Base-by-base conservation (phyloP, 805 yeast genomes). In the Nadsonia fulvescens region DNA sequence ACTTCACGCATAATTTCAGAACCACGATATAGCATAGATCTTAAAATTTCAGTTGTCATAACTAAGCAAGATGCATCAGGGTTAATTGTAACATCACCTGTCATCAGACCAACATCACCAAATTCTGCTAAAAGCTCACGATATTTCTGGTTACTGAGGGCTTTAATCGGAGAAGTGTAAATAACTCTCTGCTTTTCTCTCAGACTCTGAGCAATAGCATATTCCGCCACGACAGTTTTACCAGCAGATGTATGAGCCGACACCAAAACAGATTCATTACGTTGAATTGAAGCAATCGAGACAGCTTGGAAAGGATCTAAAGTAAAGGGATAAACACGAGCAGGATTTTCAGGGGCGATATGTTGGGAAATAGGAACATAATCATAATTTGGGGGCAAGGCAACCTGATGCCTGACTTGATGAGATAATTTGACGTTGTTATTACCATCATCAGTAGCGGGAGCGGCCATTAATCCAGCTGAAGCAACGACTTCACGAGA, bases 171-270 rank as follows among this genome's bases (percentile, higher is more conserved):
- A 4, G 94, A 82, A 0, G 95, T 83, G 46, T 83, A 83, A 34
- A 83, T 83, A 28, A 83, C 95, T 48, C 95, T 66, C 51, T 83
- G 94, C 43, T 82, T 82, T 27, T 75, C 81, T 35, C 89, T 58
- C 34, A 83, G 54, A n/a, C 93, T 76, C 51, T 81, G 94, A 1
- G 95, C 95, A 49, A 83, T 83, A 14, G 95, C 94, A 43, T 83
- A 83, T 47, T 83, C 95, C 1, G 95, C 95, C 21, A 83, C 95
- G 24, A 83, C 95, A 0, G 95, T 83, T 46, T 83, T 83, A 56
- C 95, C 95, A 7, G 95, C 95, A 26, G 94, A 82, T 0, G 95
- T 83, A 43, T 82, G 96, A 6, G 99, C 99, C 17, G 95, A 82
- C 4, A 89, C 98, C 39, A 89, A 60, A 13, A 89, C 99, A 2